Evolutionary conservation across 805 yeast genomes (phyloP).

Genomic region (Candida loeiensis): DNA sequence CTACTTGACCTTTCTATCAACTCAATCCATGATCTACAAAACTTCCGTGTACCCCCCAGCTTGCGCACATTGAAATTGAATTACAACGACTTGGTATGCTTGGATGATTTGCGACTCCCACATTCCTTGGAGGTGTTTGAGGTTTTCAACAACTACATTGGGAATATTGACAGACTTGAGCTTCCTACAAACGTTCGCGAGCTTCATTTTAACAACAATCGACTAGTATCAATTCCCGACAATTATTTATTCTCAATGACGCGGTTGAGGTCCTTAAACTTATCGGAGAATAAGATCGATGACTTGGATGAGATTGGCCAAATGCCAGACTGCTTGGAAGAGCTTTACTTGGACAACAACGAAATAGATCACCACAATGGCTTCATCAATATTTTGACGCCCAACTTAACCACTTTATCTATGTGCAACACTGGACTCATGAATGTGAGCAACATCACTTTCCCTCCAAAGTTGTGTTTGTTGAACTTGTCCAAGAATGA

Average conservation of each 20-base stretch:
- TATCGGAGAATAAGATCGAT: slow-evolving; percentile 19
- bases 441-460: slow-evolving; percentile 13
- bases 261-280: slow-evolving; percentile 11
- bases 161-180: slow-evolving; percentile 9
- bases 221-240: slow-evolving; percentile 13
- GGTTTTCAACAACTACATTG: slow-evolving; percentile 15
- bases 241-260: slow-evolving; percentile 13
- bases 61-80: slow-evolving; percentile 12
- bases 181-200: slow-evolving; percentile 15
- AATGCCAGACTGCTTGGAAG: slow-evolving; percentile 15
- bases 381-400: slow-evolving; percentile 16
- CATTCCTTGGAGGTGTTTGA: slow-evolving; percentile 13
- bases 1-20: slow-evolving; percentile 16
- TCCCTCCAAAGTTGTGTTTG: slow-evolving; percentile 16
- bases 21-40: slow-evolving; percentile 2
- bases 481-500: slow-evolving; percentile 16
- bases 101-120: slow-evolving; percentile 11
- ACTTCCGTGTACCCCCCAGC: slow-evolving; percentile 11
- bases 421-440: slow-evolving; percentile 21
- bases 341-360: slow-evolving; percentile 18
- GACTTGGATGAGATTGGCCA: slow-evolving; percentile 23
- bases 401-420: slow-evolving; percentile 15
- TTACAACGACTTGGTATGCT: slow-evolving; percentile 13
- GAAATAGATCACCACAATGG: slow-evolving; percentile 18
- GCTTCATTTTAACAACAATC: slow-evolving; percentile 15